Conservation (phyloP, 805 yeast species). For the Cyberlindnera suaveolens region DNA sequence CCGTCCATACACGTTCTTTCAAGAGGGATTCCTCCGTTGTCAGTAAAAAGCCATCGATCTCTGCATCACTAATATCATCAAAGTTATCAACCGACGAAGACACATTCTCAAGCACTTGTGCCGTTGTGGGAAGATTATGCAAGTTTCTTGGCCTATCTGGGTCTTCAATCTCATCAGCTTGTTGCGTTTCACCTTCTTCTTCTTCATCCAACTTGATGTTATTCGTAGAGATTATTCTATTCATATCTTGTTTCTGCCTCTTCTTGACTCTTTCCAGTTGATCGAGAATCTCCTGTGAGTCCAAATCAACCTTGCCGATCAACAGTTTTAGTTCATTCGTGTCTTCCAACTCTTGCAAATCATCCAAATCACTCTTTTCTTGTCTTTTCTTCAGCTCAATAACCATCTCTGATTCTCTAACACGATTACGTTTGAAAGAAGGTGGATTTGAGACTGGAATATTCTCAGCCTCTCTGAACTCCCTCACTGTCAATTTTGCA, state of each 20-base stretch:
- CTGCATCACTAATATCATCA: slow-evolving; percentile 82
- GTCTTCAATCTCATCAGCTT: slow-evolving; percentile 24
- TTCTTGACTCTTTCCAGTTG: slow-evolving; percentile 24
- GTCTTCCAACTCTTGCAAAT: slow-evolving; percentile 15
- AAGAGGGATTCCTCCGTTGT: slow-evolving; percentile 61
- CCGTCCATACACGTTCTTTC: slow-evolving; percentile 86
- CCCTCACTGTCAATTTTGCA: slow-evolving; percentile 64
- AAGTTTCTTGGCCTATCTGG: slow-evolving; percentile 50
- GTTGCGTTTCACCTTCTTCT: slow-evolving; percentile 10
- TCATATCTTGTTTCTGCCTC: slow-evolving; percentile 18
- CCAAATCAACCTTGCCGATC: slow-evolving; percentile 16
- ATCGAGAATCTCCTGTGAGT: slow-evolving; percentile 22
- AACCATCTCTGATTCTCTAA: slow-evolving; percentile 31
- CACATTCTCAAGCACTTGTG: slow-evolving; percentile 44
- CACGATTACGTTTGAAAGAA: slow-evolving; percentile 60
- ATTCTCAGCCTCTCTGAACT: slow-evolving; percentile 51
- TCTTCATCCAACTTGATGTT: slow-evolving; percentile 12
- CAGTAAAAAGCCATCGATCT: slow-evolving; percentile 54
- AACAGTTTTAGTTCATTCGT: slow-evolving; percentile 13
- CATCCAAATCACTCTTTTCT: slow-evolving; percentile 6
- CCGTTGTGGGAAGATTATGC: slow-evolving; percentile 51
- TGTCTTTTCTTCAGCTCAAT: slow-evolving; percentile 10
- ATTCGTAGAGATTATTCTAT: slow-evolving; percentile 12
- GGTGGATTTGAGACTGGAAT: slow-evolving; percentile 64
- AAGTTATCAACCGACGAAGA: slow-evolving; percentile 56